Conservation (phyloP, 1,139 yeast species). For the Kodamaea suecica region DNA sequence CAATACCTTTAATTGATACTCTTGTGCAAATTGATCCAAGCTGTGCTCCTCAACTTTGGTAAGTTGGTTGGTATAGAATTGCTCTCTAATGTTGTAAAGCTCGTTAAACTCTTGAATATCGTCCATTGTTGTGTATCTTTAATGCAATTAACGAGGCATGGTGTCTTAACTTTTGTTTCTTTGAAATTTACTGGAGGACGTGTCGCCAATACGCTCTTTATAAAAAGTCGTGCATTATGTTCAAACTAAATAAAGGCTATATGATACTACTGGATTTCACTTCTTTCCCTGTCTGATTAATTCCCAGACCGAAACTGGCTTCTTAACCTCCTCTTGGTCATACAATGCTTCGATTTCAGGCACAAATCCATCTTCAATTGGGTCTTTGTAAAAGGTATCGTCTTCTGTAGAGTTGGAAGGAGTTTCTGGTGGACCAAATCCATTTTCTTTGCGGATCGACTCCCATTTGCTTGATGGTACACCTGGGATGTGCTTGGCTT, state of each 20-base stretch:
- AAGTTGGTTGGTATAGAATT: slow-evolving; percentile 48
- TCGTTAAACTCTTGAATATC: slow-evolving; percentile 42
- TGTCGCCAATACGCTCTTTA: too few species aligned
- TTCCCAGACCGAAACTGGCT: slow-evolving; percentile 18
- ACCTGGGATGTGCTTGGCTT: not conserved
- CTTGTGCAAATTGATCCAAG: slow-evolving; percentile 34
- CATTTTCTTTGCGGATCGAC: slow-evolving; percentile 29
- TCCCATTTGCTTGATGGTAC: slow-evolving; percentile 28
- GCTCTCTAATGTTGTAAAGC: slow-evolving; percentile 42
- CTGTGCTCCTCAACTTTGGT: slow-evolving; percentile 33
- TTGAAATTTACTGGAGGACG: slow-evolving; percentile 1
- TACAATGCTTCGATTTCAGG: slow-evolving; percentile 1
- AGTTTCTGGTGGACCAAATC: slow-evolving; percentile 17
- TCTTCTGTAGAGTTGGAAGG: not conserved
- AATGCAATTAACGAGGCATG: too few species aligned
- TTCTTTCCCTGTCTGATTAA: slow-evolving; percentile 11
- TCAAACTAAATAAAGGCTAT: too few species aligned
- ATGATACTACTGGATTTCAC: too few species aligned
- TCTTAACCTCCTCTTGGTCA: slow-evolving; percentile 1
- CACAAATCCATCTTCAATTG: slow-evolving; percentile 1
- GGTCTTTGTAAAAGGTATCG: not conserved
- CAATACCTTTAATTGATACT: slow-evolving; percentile 38
- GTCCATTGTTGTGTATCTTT: slow-evolving; percentile 26
- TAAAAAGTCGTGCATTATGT: too few species aligned
- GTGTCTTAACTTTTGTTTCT: slow-evolving; percentile 4